A percentile compares a stretch with the other conserved stretches of the same genome.
Conservation (phyloP, 768 basidiomycete genomes). For the Holtermanniella nyarrowii region DNA sequence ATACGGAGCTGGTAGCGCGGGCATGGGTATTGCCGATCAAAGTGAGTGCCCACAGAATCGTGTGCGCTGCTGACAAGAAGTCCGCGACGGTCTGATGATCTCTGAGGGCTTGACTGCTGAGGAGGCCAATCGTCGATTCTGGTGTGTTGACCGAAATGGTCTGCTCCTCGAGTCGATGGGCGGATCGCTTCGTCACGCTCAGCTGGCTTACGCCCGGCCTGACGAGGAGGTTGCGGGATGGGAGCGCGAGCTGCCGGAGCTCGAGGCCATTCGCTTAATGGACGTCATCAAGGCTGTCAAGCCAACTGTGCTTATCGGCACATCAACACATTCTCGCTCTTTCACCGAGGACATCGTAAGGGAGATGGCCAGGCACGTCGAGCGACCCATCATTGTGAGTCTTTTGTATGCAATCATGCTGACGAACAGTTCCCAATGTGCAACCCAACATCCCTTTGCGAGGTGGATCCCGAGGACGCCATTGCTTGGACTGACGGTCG, state of each 20-base stretch:
- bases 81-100: constrained; percentile 58
- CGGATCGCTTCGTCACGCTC: constrained; percentile 39
- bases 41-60: not conserved
- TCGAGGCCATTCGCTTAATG: constrained; percentile 25
- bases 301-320: constrained; percentile 76
- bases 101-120: constrained; percentile 46
- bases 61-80: not conserved
- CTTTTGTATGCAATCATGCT: not conserved
- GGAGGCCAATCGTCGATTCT: constrained; percentile 62
- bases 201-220: constrained; percentile 42
- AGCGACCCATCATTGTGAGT: constrained; percentile 59
- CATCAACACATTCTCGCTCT: constrained; percentile 63
- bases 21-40: constrained; percentile 51
- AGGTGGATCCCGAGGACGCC: constrained; percentile 42
- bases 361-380: constrained; percentile 52
- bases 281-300: constrained; percentile 60
- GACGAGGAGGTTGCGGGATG: constrained; percentile 38
- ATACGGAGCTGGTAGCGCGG: constrained; percentile 65
- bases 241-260: constrained; percentile 29
- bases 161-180: constrained; percentile 51
- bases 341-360: constrained; percentile 43
- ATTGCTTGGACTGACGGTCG: constrained; percentile 61
- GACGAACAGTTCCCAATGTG: constrained; percentile 47
- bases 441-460: constrained; percentile 69
- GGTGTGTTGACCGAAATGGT: constrained; percentile 61